These are phyloP conservation scores for Saccharomycopsis hybrid DNA, from an alignment of 1,139 yeast species.

Conservation along the genomic window DNA sequence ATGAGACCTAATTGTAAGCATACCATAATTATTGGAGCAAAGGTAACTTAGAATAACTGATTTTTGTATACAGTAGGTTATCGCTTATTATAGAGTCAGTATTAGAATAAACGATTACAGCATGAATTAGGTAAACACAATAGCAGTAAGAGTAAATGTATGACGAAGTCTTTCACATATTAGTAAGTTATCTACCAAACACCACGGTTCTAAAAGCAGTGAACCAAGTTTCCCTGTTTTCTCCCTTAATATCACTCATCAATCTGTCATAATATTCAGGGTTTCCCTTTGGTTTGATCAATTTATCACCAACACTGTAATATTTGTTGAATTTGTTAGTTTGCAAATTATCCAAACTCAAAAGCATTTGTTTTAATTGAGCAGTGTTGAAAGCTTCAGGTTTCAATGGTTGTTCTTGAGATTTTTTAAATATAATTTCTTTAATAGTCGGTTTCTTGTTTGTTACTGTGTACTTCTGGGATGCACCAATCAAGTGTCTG, in stretches of 20 bases:
- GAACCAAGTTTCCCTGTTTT: conserved; percentile 57
- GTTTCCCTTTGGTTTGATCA: conserved; percentile 74
- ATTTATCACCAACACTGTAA: conserved; percentile 58
- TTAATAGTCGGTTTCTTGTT: conserved; percentile 30
- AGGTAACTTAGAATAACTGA: too few species aligned
- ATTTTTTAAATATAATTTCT: conserved; percentile 24
- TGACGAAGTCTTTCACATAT: neutral
- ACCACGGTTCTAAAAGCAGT: conserved; percentile 64
- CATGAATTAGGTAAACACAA: too few species aligned
- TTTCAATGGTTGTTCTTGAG: conserved; percentile 22
- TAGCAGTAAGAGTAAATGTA: too few species aligned
- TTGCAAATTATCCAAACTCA: conserved; percentile 51
- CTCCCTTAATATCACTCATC: conserved; percentile 66
- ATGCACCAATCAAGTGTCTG: conserved; percentile 35
- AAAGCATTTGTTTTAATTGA: conserved; percentile 53
- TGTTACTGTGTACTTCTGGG: conserved; percentile 25
- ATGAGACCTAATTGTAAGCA: too few species aligned
- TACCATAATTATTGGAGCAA: too few species aligned
- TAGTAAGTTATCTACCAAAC: conserved; percentile 46
- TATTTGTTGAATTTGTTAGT: conserved; percentile 58
- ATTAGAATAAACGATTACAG: too few species aligned
- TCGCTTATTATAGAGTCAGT: too few species aligned
- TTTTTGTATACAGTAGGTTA: too few species aligned
- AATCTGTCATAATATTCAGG: conserved; percentile 72
- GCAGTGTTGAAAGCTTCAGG: conserved; percentile 27